These are phyloP conservation scores for Closterium sp. DNA, from an alignment of 139 green algal species.

Conservation along the genomic window DNA sequence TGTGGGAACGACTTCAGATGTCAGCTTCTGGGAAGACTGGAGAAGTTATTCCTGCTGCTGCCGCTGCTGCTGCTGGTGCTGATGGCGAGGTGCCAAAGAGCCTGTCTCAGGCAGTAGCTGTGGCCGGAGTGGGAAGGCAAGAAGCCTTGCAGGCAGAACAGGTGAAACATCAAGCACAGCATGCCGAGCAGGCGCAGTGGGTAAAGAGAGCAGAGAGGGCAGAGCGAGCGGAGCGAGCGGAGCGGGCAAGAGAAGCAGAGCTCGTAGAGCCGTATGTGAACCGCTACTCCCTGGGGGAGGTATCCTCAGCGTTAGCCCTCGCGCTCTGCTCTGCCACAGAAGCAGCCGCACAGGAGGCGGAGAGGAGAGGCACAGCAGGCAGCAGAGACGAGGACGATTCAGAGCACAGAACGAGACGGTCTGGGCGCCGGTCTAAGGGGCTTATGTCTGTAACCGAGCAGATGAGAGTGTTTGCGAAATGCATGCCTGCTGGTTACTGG, in stretches of 20 bases:
- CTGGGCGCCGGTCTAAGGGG: not conserved
- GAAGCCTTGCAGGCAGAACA: not conserved
- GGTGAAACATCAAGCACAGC: not conserved
- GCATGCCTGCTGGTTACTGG: not conserved
- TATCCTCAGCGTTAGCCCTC: not conserved
- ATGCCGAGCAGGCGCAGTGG: not conserved
- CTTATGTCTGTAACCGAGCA: not conserved
- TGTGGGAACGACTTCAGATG: not conserved
- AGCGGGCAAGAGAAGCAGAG: not conserved
- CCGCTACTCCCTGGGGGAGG: not conserved
- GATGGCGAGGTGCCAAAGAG: not conserved
- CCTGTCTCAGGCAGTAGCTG: not conserved
- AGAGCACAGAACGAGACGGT: not conserved
- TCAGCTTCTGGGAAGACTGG: not conserved
- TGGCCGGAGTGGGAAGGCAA: not conserved
- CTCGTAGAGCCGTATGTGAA: not conserved
- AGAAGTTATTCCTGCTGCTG: not conserved
- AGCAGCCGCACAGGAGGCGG: not conserved
- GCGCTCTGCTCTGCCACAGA: not conserved
- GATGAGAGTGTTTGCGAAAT: not conserved
- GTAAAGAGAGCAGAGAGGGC: not conserved
- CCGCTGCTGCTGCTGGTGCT: not conserved
- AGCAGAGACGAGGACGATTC: not conserved
- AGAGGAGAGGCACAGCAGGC: not conserved
- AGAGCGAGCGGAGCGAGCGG: not conserved